Base-by-base conservation (phyloP, 2,329 filamentous ascomycete species). In the Coniochaeta hoffmannii region DNA sequence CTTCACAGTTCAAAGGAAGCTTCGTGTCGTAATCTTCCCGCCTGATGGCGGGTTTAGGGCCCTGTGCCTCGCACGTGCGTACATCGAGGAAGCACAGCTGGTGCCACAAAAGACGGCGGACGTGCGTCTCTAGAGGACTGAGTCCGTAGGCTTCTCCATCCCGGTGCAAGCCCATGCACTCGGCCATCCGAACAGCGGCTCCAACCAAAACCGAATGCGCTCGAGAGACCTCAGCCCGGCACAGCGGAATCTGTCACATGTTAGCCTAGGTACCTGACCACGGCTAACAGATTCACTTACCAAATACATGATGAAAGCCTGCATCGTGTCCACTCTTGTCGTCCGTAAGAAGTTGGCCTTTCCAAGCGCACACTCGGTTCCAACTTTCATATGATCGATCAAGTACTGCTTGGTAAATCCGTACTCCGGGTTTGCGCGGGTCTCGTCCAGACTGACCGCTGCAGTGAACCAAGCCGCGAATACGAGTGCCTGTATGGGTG, bases 1-100 rank as follows among this genome's bases (percentile, higher is more conserved):
- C 88, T 58, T 89, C 77, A 57, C 87, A 80, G 65, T 90, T 90
- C 11, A 87, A 71, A 0, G 88, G 88, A 26, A 90, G 77, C 58
- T 80, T 82, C 0, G 88, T 90, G 62, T 90, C 87, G 66, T 86
- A 91, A 63, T 91, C 87, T 22, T 89, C 87, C 36, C 79, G 76
- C n/a, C 86, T 80, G 54, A 91, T 89, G 53, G 82, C 79, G 0
- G 86, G 86, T 24, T 84, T 78, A 9, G 88, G 88, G 0, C 87
- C 88, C 59, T 89, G 87, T 1, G 85, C 82, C 68, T 91, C 88
- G 63, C 83, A 88, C 0, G 87, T 90, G 36, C 87, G 78, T 56
- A 90, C 80, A 65, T 91, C 88, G 9, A 92, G 75, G 65, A 89
- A 89, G 68, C 86, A 90, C 19, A 92, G 76, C 63, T 91, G 87